phyloP scores from a whole-genome alignment of 179 eudicot species.

The Heliamphora pulchella region DNA sequence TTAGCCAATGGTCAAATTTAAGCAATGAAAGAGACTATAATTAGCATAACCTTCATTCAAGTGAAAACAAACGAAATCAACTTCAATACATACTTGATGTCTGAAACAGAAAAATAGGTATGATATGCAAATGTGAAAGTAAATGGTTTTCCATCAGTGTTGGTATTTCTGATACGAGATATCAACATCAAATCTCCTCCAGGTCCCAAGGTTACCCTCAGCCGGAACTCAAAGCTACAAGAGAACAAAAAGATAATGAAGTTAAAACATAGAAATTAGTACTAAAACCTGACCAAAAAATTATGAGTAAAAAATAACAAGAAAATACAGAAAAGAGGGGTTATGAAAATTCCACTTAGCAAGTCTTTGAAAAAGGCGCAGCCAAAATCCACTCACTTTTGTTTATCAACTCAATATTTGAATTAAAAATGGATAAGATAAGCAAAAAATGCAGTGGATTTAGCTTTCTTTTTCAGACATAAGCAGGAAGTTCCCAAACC shows the following conservation, averaged over 20 bases:
- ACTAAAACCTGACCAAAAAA: neutral
- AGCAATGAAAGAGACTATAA: neutral
- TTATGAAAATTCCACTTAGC: neutral
- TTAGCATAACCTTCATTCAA: neutral
- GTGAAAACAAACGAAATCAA: constrained; percentile 1
- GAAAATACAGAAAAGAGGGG: neutral
- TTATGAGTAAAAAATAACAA: neutral
- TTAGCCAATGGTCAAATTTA: neutral
- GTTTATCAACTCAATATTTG: neutral
- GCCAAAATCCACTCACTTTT: neutral
- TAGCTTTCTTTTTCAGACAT: neutral
- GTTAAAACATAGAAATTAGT: neutral
- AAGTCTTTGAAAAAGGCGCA: neutral
- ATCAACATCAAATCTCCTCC: constrained; percentile 86
- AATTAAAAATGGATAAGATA: neutral
- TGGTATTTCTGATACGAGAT: constrained; percentile 82
- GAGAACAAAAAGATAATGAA: constrained; percentile 12
- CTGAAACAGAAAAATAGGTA: constrained; percentile 92
- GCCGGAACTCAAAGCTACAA: constrained; percentile 79
- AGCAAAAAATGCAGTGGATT: neutral
- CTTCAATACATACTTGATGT: constrained; percentile 58
- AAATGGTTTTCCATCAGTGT: constrained; percentile 76
- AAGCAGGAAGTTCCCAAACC: constrained; percentile 2
- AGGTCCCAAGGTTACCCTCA: constrained; percentile 76
- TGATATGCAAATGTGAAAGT: constrained; percentile 89